Evolutionary conservation across 192 early-diverging fungal species (phyloP).

Genomic region (Spinellus fusiger): DNA sequence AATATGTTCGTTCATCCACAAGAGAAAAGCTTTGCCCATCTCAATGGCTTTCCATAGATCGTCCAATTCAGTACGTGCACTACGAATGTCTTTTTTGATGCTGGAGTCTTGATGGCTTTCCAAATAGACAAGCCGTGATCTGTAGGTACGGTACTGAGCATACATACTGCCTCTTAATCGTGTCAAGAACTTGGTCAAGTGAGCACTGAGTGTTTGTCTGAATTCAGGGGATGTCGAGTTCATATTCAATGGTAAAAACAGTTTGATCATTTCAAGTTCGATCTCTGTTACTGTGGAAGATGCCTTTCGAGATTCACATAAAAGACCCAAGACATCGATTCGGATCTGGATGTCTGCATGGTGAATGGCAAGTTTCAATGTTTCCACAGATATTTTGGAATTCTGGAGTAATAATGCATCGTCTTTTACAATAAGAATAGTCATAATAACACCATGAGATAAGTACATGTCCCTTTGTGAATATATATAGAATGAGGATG

Average conservation of each 20-base stretch:
- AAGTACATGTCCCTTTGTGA: too few relatives aligned
- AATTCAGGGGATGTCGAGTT: conserved; percentile 76
- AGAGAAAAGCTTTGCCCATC: conserved; percentile 47
- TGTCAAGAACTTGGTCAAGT: conserved; percentile 53
- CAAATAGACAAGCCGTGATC: conserved; percentile 22
- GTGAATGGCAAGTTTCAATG: conserved; percentile 57
- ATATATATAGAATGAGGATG: neutral
- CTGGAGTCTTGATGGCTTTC: conserved; percentile 11
- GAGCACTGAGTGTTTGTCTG: conserved; percentile 65
- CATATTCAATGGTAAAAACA: conserved; percentile 63
- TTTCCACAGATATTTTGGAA: conserved; percentile 33
- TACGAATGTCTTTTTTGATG: conserved; percentile 19
- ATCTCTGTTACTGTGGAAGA: conserved; percentile 51
- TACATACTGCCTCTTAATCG: conserved; percentile 53
- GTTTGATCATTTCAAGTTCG: conserved; percentile 62
- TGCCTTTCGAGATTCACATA: conserved; percentile 74
- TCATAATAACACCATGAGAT: neutral
- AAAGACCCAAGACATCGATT: conserved; percentile 69
- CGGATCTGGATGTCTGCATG: conserved; percentile 71
- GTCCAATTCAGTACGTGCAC: conserved; percentile 1
- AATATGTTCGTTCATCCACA: conserved; percentile 53
- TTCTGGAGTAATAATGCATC: neutral
- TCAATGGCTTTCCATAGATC: conserved; percentile 35
- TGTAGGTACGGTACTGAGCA: conserved; percentile 29
- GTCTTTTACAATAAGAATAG: neutral